Evolutionary conservation across 2,329 filamentous ascomycete species (phyloP).

Genomic region (Huntiella omanensis): DNA sequence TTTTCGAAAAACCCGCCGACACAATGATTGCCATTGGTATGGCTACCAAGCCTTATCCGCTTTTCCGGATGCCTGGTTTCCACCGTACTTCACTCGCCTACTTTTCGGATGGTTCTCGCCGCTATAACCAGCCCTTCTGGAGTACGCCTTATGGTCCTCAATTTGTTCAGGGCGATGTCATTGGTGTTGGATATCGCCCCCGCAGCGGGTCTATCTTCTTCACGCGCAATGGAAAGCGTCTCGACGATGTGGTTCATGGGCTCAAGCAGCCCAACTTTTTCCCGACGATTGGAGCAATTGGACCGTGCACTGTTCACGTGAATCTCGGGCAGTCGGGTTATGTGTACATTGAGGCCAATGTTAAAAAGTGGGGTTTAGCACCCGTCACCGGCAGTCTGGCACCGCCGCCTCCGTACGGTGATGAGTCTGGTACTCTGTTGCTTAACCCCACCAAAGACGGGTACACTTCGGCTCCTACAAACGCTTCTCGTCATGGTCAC

Average conservation of each 20-base stretch:
- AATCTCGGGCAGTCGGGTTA: slow-evolving; percentile 97
- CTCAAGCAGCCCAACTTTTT: slow-evolving; percentile 95
- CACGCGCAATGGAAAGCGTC: slow-evolving; percentile 90
- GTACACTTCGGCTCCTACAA: slow-evolving; percentile 18
- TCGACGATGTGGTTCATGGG: slow-evolving; percentile 86
- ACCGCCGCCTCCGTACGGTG: slow-evolving; percentile 89
- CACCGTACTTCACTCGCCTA: slow-evolving; percentile 91
- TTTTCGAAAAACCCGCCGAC: slow-evolving; percentile 88
- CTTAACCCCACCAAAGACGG: slow-evolving; percentile 63
- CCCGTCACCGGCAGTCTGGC: slow-evolving; percentile 91
- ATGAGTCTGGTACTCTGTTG: slow-evolving; percentile 88
- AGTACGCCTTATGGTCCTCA: slow-evolving; percentile 63
- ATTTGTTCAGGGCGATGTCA: slow-evolving; percentile 83
- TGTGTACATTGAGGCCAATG: slow-evolving; percentile 97
- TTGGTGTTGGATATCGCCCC: slow-evolving; percentile 87
- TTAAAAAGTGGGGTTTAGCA: slow-evolving; percentile 98
- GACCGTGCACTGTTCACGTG: slow-evolving; percentile 80
- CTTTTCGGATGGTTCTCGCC: slow-evolving; percentile 66
- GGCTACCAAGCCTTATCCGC: slow-evolving; percentile 88
- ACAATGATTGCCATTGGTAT: slow-evolving; percentile 82
- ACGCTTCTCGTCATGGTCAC: slow-evolving; percentile 18
- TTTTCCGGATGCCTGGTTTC: slow-evolving; percentile 82
- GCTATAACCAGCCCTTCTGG: slow-evolving; percentile 83
- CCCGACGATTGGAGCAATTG: slow-evolving; percentile 88
- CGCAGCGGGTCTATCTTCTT: slow-evolving; percentile 93